Percentiles rank a stretch among this genome's conserved stretches.
Conservation (phyloP, 2,329 filamentous ascomycete species). For the Trichophyton verrucosum region DNA sequence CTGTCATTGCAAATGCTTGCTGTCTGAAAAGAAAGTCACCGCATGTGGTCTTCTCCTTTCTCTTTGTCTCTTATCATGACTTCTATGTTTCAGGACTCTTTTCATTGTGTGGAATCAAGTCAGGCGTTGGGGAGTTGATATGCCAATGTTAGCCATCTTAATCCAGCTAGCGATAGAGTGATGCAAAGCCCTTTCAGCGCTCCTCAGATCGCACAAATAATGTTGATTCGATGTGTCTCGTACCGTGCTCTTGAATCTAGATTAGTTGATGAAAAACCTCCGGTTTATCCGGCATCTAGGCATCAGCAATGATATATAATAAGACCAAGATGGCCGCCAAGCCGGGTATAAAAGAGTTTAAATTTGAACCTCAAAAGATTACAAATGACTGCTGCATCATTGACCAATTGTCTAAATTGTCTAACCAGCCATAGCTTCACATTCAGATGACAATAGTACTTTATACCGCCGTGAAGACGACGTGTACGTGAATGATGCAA, state of each 20-base stretch:
- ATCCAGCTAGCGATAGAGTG: background rate
- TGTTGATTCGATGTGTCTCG: background rate
- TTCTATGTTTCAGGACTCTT: background rate
- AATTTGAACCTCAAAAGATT: background rate
- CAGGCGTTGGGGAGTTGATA: background rate
- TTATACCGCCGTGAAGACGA: background rate
- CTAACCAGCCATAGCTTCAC: background rate
- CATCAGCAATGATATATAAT: no score
- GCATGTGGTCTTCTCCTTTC: background rate
- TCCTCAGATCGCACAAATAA: background rate
- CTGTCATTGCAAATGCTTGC: background rate
- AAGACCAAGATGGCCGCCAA: background rate
- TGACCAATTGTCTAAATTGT: no score
- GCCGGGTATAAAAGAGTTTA: background rate
- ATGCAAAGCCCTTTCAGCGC: background rate
- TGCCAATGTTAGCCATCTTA: background rate
- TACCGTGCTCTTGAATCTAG: background rate
- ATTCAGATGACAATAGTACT: background rate
- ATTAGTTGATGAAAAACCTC: background rate
- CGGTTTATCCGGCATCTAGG: background rate
- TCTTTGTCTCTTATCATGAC: background rate
- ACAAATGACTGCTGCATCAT: no score
- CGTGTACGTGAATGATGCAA: slow-evolving; percentile 1
- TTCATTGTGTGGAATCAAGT: background rate
- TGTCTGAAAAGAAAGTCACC: background rate